Conservation (phyloP, 2,329 filamentous ascomycete genomes). For the Colletotrichum musicola region DNA sequence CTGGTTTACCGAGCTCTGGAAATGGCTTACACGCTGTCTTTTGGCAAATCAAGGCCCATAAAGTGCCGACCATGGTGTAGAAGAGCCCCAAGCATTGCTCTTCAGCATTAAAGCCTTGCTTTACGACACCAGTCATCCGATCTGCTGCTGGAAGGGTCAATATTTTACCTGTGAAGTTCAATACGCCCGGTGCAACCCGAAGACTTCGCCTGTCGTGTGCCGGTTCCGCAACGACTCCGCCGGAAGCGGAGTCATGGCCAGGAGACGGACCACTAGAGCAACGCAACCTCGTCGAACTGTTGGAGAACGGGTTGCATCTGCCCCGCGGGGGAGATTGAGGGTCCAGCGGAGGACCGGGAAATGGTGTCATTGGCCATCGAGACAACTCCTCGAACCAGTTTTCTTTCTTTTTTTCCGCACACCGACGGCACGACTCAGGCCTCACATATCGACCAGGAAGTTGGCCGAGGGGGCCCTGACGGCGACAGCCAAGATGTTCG, state of each 20-base stretch:
- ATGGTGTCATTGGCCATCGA: slow-evolving; percentile 1
- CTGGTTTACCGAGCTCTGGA: no score
- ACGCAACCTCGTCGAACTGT: not conserved
- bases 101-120: no score
- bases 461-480: not conserved
- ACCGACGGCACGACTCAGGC: slow-evolving; percentile 21
- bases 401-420: not conserved
- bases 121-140: no score
- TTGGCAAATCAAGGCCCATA: no score
- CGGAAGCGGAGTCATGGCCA: not conserved
- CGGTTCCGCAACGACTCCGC: not conserved
- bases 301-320: not conserved
- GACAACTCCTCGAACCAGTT: not conserved
- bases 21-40: no score
- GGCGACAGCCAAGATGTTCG: not conserved
- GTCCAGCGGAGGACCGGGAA: not conserved
- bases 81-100: no score
- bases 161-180: not conserved
- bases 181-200: not conserved
- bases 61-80: no score
- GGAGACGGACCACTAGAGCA: no score
- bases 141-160: no score
- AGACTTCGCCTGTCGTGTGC: no score
- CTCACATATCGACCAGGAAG: slow-evolving; percentile 6
- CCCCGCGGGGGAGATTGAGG: slow-evolving; percentile 10